Evolutionary conservation across 129 eudicot species (phyloP).

Genomic region (Calendula officinalis): DNA sequence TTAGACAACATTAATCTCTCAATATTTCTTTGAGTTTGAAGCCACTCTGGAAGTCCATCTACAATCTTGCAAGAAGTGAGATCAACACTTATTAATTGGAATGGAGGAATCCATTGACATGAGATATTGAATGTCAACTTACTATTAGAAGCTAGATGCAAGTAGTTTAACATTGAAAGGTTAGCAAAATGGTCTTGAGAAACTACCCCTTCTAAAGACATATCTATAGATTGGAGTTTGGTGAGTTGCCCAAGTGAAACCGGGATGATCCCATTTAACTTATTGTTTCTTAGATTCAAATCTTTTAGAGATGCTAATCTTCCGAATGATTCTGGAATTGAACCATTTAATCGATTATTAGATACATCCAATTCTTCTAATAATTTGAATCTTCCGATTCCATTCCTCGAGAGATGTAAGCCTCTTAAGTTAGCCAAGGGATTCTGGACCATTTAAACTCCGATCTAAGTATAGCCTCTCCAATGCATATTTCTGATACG

Average conservation of each 20-base stretch:
- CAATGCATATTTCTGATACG: too few species aligned
- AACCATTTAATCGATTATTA: neutral
- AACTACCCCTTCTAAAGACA: neutral
- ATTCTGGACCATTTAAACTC: too few species aligned
- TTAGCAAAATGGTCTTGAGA: neutral
- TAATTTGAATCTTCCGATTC: neutral
- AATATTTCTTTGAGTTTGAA: neutral
- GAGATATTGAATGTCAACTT: neutral
- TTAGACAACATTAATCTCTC: neutral
- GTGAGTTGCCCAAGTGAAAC: neutral
- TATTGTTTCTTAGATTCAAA: neutral
- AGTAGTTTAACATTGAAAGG: neutral
- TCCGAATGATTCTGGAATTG: neutral
- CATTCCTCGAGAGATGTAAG: too few species aligned
- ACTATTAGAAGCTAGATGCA: neutral
- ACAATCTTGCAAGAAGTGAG: neutral
- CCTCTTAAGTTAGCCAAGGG: too few species aligned
- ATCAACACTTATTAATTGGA: too few species aligned
- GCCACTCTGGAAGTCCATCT: neutral
- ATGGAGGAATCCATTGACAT: too few species aligned
- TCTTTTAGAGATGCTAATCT: neutral
- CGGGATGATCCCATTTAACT: neutral
- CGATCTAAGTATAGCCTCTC: too few species aligned
- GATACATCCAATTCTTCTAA: neutral
- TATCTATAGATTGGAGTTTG: neutral